These are phyloP conservation scores for Yarrowia yakushimensis DNA, from an alignment of 805 yeast species.

Conservation along the genomic window DNA sequence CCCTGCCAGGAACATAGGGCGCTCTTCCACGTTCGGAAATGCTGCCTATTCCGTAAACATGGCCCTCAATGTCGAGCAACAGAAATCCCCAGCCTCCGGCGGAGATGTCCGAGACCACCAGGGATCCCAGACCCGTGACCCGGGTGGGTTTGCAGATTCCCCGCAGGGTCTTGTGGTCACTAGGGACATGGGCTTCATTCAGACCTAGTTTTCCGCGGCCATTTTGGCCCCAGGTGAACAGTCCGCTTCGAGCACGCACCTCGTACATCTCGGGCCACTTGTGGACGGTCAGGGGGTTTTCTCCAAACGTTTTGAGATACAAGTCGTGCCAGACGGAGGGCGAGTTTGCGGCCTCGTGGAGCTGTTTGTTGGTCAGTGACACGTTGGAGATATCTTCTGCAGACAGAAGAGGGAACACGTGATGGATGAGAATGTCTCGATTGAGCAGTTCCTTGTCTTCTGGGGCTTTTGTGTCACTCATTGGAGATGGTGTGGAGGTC, in stretches of 20 bases:
- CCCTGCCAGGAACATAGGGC: background rate
- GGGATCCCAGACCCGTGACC: slow-evolving; percentile 40
- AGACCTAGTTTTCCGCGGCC: slow-evolving; percentile 35
- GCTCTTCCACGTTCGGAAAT: slow-evolving; percentile 36
- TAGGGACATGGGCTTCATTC: slow-evolving; percentile 21
- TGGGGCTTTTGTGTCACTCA: background rate
- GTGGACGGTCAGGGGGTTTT: slow-evolving; percentile 42
- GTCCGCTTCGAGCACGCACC: slow-evolving; percentile 41
- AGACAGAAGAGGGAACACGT: slow-evolving; percentile 30
- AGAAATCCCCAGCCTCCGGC: slow-evolving; percentile 67
- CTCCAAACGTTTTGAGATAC: slow-evolving; percentile 46
- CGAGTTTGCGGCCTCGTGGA: slow-evolving; percentile 40
- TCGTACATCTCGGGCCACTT: slow-evolving; percentile 52
- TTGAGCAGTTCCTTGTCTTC: background rate
- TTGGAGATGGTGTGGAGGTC: background rate
- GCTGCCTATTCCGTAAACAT: slow-evolving; percentile 49
- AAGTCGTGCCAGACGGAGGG: slow-evolving; percentile 47
- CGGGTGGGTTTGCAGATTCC: slow-evolving; percentile 43
- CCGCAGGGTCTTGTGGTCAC: slow-evolving; percentile 29
- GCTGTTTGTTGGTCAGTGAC: slow-evolving; percentile 41
- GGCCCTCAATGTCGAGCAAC: slow-evolving; percentile 53
- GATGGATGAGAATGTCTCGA: slow-evolving; percentile 29
- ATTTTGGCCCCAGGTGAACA: slow-evolving; percentile 52
- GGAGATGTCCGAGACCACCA: slow-evolving; percentile 46
- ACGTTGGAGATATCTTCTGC: slow-evolving; percentile 43